Evolutionary conservation across 164 flowering plant genomes (phyloP).

Genomic region (Protea cynaroides): DNA sequence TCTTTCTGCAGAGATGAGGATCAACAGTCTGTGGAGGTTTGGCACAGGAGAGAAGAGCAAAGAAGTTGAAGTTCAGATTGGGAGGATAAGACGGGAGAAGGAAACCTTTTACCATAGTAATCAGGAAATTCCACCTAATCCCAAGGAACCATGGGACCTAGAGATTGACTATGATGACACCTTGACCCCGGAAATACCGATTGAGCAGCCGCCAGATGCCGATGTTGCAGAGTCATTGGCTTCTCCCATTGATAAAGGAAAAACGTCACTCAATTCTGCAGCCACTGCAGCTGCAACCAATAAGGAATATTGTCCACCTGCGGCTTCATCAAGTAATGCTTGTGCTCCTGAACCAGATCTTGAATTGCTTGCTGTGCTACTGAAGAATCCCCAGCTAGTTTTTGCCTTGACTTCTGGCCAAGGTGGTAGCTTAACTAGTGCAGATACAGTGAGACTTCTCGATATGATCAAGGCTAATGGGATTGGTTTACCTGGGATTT

Average conservation of each 20-base stretch:
- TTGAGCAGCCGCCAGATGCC: constrained; percentile 60
- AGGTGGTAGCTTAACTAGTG: constrained; percentile 49
- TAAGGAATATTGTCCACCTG: constrained; percentile 2
- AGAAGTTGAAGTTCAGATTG: constrained; percentile 74
- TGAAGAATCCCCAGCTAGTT: constrained; percentile 86
- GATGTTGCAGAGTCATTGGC: constrained; percentile 31
- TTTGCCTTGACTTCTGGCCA: constrained; percentile 87
- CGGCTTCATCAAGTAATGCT: no score
- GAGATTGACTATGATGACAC: constrained; percentile 94
- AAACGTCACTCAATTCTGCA: not conserved
- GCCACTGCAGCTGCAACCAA: not conserved
- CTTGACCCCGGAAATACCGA: constrained; percentile 75
- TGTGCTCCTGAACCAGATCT: constrained; percentile 59
- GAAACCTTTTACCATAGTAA: constrained; percentile 45
- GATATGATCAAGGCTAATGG: constrained; percentile 71
- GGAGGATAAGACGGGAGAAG: constrained; percentile 65
- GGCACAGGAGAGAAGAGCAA: constrained; percentile 77
- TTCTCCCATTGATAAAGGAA: constrained; percentile 11
- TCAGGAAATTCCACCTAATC: constrained; percentile 64
- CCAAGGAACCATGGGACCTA: constrained; percentile 91
- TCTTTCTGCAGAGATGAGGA: constrained; percentile 61
- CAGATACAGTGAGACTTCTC: constrained; percentile 66
- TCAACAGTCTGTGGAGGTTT: constrained; percentile 47
- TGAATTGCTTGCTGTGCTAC: constrained; percentile 78
- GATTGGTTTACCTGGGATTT: constrained; percentile 21